phyloP scores from a whole-genome alignment of 306 rosid genomes.

The Begonia peltatifolia region DNA sequence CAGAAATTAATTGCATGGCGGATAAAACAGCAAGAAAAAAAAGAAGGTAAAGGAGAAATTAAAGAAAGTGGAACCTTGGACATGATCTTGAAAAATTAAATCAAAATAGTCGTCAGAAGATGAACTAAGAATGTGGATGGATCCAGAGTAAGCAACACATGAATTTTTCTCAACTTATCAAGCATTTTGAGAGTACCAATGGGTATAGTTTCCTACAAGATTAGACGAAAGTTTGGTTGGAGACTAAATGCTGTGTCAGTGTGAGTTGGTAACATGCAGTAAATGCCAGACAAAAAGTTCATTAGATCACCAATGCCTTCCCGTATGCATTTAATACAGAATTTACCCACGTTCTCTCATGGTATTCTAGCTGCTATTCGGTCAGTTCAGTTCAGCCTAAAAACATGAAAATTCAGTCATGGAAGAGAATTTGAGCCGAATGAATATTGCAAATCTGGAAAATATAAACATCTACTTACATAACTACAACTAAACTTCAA shows the following conservation, averaged over 20 bases:
- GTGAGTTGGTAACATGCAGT: slow-evolving; percentile 24
- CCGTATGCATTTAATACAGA: slow-evolving; percentile 1
- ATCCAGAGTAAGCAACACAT: slow-evolving; percentile 5
- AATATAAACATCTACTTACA: no score
- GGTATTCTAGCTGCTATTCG: no score
- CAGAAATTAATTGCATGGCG: slow-evolving; percentile 11
- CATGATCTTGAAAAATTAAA: slow-evolving; percentile 17
- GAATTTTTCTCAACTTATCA: slow-evolving; percentile 1
- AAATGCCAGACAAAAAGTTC: slow-evolving; percentile 18
- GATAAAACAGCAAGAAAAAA: slow-evolving; percentile 2
- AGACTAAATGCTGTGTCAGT: slow-evolving; percentile 11
- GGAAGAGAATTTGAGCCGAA: no score
- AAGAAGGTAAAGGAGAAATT: background rate
- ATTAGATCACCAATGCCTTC: background rate
- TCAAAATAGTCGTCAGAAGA: background rate
- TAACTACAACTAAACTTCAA: no score
- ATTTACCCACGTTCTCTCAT: background rate
- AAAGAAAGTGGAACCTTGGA: slow-evolving; percentile 30
- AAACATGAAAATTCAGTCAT: no score
- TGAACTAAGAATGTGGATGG: slow-evolving; percentile 10
- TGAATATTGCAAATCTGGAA: no score
- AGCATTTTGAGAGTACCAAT: background rate
- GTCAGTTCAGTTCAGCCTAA: no score
- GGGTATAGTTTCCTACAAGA: slow-evolving; percentile 2
- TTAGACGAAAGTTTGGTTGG: slow-evolving; percentile 10